These are phyloP conservation scores for Phialophora tarda DNA, from an alignment of 2,329 filamentous ascomycete species.

Conservation along the genomic window DNA sequence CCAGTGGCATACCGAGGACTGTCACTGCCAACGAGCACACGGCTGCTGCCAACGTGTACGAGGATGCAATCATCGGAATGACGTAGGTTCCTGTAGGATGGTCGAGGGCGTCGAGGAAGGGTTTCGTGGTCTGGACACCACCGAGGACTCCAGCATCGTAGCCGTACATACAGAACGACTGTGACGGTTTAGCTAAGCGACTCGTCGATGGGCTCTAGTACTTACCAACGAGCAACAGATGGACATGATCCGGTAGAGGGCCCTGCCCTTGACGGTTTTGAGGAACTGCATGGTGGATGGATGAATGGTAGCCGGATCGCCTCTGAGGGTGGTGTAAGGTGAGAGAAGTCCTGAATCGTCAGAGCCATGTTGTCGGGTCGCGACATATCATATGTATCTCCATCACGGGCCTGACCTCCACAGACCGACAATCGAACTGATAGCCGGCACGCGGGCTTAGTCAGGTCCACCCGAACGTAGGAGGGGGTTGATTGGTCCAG, in stretches of 20 bases:
- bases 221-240: conserved; percentile 40
- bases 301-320: neutral
- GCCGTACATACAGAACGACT: conserved; percentile 45
- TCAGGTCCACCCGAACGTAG: neutral
- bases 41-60: conserved; percentile 35
- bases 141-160: conserved; percentile 48
- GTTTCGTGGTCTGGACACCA: conserved; percentile 42
- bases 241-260: conserved; percentile 42
- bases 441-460: neutral
- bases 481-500: conserved; percentile 14
- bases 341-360: neutral
- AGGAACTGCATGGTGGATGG: conserved; percentile 21
- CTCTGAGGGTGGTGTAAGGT: neutral
- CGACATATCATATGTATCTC: conserved; percentile 7
- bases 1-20: conserved; percentile 39
- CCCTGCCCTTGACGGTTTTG: conserved; percentile 38
- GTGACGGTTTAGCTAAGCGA: neutral
- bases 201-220: neutral
- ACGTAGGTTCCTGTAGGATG: conserved; percentile 33
- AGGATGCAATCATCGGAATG: conserved; percentile 43
- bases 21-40: conserved; percentile 42
- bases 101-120: conserved; percentile 44
- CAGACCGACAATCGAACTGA: neutral
- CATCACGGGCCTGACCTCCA: conserved; percentile 5
- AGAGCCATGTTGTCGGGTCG: neutral